Evolutionary conservation across 1,284 basidiomycete genomes (phyloP).

Genomic region (Ceratobasidium sp.): DNA sequence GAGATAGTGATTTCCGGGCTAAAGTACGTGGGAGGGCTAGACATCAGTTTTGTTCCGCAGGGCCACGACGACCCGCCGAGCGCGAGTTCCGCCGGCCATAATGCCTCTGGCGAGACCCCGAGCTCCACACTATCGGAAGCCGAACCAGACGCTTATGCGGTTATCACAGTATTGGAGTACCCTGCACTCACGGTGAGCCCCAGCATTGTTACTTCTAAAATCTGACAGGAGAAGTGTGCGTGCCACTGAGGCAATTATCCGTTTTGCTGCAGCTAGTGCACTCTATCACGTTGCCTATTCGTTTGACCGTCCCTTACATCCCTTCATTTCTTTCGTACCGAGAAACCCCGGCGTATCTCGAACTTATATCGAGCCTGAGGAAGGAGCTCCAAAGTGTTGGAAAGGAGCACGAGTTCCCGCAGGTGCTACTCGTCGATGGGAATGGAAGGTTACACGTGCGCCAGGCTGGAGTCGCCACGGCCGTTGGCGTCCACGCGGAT

Average conservation of each 20-base stretch:
- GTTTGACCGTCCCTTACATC: conserved; percentile 53
- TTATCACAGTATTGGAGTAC: conserved; percentile 52
- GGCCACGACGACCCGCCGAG: conserved; percentile 38
- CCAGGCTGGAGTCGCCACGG: conserved; percentile 53
- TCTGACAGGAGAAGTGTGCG: background rate
- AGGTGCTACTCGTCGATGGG: conserved; percentile 55
- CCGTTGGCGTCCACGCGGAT: conserved; percentile 52
- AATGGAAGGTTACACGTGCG: conserved; percentile 55
- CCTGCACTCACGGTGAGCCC: conserved; percentile 52
- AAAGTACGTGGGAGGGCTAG: conserved; percentile 53
- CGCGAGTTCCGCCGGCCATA: conserved; percentile 38
- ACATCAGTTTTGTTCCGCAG: conserved; percentile 53
- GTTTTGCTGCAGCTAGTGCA: conserved; percentile 50
- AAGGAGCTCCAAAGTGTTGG: conserved; percentile 33
- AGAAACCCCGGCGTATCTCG: conserved; percentile 51
- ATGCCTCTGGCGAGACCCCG: conserved; percentile 7
- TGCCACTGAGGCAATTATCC: conserved; percentile 16
- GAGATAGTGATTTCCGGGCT: conserved; percentile 48
- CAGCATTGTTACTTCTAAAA: background rate
- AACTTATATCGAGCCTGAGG: conserved; percentile 50
- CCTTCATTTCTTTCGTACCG: conserved; percentile 56
- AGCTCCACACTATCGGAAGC: conserved; percentile 1
- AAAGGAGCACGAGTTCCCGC: conserved; percentile 50
- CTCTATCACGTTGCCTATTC: conserved; percentile 49
- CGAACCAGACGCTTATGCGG: conserved; percentile 52